Conservation (phyloP, 768 basidiomycete species). For the Wakefieldia striispora region DNA sequence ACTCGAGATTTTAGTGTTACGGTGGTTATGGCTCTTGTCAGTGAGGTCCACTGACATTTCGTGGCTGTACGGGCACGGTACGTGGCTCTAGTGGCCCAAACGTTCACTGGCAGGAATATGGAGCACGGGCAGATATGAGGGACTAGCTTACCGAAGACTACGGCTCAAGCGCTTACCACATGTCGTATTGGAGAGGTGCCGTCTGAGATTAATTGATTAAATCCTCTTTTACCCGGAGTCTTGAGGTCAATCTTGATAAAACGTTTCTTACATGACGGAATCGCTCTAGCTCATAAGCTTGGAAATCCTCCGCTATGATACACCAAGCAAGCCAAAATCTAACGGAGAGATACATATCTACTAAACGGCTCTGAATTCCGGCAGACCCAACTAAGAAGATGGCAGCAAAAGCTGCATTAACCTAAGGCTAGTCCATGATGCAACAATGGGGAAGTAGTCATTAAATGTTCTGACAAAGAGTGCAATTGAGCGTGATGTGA, state of each 20-base stretch:
- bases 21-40: conserved; percentile 64
- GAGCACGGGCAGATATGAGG: background rate
- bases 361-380: conserved; percentile 21
- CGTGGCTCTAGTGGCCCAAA: background rate
- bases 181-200: background rate
- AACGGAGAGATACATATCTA: conserved; percentile 26
- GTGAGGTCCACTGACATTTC: conserved; percentile 49
- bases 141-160: background rate
- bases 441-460: conserved; percentile 24
- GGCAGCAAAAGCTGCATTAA: conserved; percentile 2
- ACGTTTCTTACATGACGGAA: background rate
- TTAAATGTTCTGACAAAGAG: conserved; percentile 85
- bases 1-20: conserved; percentile 52
- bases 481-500: conserved; percentile 73
- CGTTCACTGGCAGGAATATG: background rate
- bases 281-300: conserved; percentile 10
- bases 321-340: conserved; percentile 23
- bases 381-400: conserved; percentile 12
- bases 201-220: no score
- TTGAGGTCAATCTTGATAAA: background rate
- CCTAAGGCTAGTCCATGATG: conserved; percentile 9
- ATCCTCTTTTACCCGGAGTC: no score
- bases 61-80: background rate
- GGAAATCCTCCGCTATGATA: conserved; percentile 27
- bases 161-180: background rate